Conservation (phyloP, 2,329 filamentous ascomycete genomes). For the Aspergillus clavatus region DNA sequence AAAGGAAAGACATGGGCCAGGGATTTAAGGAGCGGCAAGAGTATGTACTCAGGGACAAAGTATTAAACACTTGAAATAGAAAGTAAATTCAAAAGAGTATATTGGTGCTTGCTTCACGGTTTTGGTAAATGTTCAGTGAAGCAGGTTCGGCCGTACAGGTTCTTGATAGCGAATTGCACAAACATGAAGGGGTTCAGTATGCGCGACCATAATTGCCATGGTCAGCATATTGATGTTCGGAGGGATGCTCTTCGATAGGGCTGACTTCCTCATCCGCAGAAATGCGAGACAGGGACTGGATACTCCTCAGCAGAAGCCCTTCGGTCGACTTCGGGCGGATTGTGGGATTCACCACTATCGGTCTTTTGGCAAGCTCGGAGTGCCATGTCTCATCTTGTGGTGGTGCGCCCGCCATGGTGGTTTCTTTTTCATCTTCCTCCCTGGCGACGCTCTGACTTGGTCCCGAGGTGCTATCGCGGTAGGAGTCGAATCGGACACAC, state of each 20-base stretch:
- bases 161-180: background rate
- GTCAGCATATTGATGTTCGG: slow-evolving; percentile 55
- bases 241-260: slow-evolving; percentile 27
- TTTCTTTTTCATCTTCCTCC: slow-evolving; percentile 47
- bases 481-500: slow-evolving; percentile 53
- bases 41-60: slow-evolving; percentile 8
- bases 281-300: slow-evolving; percentile 35
- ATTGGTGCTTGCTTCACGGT: background rate
- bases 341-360: slow-evolving; percentile 59
- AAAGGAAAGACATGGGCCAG: slow-evolving; percentile 2
- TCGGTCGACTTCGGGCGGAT: slow-evolving; percentile 58
- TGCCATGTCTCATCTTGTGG: slow-evolving; percentile 45
- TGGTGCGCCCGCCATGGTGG: slow-evolving; percentile 17
- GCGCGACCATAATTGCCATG: slow-evolving; percentile 19
- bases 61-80: slow-evolving; percentile 7
- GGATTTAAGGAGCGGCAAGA: slow-evolving; percentile 11
- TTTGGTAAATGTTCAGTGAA: background rate
- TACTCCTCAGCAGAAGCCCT: slow-evolving; percentile 51
- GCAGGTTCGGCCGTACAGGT: background rate
- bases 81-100: background rate
- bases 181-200: background rate
- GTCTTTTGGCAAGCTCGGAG: slow-evolving; percentile 51
- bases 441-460: slow-evolving; percentile 49
- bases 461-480: slow-evolving; percentile 42
- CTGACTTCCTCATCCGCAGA: slow-evolving; percentile 31